A percentile compares a stretch with the other conserved stretches of the same genome.
Conservation (phyloP, 176 grass and related monocot genomes). For the Zoysia pacifica region DNA sequence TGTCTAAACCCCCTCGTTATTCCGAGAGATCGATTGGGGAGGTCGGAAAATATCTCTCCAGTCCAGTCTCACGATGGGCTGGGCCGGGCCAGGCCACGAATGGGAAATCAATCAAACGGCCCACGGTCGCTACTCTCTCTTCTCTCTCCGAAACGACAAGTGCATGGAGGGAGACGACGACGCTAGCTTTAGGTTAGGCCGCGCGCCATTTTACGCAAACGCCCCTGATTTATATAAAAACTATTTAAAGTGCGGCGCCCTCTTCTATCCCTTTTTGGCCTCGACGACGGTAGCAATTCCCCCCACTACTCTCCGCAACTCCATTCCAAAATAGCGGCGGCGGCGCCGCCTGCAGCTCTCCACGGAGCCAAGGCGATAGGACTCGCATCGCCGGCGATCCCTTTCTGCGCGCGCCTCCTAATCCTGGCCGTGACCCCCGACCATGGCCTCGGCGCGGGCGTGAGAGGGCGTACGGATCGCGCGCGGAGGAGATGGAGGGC, state of each 20-base stretch:
- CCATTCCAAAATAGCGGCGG: background rate
- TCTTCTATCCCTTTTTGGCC: background rate
- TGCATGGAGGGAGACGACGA: background rate
- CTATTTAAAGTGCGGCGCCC: background rate
- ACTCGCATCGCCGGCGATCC: background rate
- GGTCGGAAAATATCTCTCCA: no score
- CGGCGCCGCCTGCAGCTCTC: background rate
- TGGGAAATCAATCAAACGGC: no score
- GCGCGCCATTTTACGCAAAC: background rate
- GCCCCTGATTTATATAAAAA: background rate
- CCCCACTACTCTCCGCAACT: background rate
- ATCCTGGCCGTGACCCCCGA: background rate
- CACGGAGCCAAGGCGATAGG: background rate
- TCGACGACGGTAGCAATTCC: background rate
- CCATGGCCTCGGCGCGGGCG: background rate
- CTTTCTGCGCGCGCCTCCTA: background rate
- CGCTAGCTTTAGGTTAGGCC: background rate
- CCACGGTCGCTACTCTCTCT: background rate
- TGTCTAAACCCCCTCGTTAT: background rate
- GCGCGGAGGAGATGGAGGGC: slow-evolving; percentile 27
- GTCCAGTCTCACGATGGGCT: no score
- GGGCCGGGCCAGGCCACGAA: no score
- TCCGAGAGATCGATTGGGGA: no score
- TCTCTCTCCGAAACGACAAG: no score
- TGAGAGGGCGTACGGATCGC: slow-evolving; percentile 34